These are phyloP conservation scores for Sutorius australiensis DNA, from an alignment of 768 basidiomycete species.

Conservation along the genomic window DNA sequence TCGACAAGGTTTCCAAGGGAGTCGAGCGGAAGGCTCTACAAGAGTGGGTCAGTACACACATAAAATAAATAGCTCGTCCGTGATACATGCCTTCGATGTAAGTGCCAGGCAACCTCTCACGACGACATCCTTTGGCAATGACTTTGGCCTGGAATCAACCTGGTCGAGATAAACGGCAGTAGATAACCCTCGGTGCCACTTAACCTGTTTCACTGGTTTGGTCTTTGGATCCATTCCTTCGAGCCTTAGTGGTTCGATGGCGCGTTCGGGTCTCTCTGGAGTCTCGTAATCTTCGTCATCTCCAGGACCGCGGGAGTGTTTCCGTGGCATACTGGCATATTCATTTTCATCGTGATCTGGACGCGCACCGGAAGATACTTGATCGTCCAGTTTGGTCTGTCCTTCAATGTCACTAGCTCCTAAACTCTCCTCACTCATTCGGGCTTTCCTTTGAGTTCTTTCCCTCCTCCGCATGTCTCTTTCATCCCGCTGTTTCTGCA, in stretches of 20 bases:
- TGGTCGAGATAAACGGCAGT: slow-evolving; percentile 63
- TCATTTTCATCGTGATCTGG: slow-evolving; percentile 26
- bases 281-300: slow-evolving; percentile 81
- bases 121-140: slow-evolving; percentile 39
- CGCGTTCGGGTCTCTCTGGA: slow-evolving; percentile 45
- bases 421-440: slow-evolving; percentile 37
- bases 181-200: slow-evolving; percentile 71
- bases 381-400: slow-evolving; percentile 12
- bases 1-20: slow-evolving; percentile 67
- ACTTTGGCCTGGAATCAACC: slow-evolving; percentile 48
- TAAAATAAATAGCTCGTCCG: neutral
- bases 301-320: slow-evolving; percentile 65
- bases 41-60: slow-evolving; percentile 5
- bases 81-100: slow-evolving; percentile 57
- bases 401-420: slow-evolving; percentile 30
- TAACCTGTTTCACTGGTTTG: slow-evolving; percentile 54
- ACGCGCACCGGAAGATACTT: neutral
- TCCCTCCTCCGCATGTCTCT: slow-evolving; percentile 49
- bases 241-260: slow-evolving; percentile 39
- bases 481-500: slow-evolving; percentile 67
- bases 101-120: slow-evolving; percentile 66
- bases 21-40: slow-evolving; percentile 60
- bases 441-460: slow-evolving; percentile 59
- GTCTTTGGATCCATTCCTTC: slow-evolving; percentile 30
- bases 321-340: slow-evolving; percentile 18